Conservation (phyloP, 495 filamentous ascomycete species). For the Friedmanniomyces endolithicus region DNA sequence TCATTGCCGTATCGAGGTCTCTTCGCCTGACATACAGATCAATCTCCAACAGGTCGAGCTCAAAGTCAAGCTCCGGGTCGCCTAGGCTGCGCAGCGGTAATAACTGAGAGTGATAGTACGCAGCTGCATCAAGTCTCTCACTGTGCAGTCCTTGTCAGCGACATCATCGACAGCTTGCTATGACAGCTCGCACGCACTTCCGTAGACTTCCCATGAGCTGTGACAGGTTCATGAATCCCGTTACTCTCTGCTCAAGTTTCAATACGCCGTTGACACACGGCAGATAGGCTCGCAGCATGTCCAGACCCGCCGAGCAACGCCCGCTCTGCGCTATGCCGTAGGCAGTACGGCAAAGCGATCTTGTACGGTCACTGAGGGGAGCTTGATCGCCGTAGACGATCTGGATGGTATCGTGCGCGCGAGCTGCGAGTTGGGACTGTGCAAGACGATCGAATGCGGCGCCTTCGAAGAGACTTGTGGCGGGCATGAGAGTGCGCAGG, state of each 20-base stretch:
- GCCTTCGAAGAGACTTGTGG: slow-evolving; percentile 58
- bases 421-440: slow-evolving; percentile 21
- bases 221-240: slow-evolving; percentile 57
- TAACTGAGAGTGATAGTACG: slow-evolving; percentile 12
- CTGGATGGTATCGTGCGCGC: not conserved
- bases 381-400: not conserved
- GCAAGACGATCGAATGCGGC: slow-evolving; percentile 69
- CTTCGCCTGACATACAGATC: slow-evolving; percentile 55
- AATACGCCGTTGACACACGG: slow-evolving; percentile 56
- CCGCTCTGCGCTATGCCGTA: slow-evolving; percentile 52
- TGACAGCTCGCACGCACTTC: slow-evolving; percentile 31
- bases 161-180: not conserved
- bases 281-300: slow-evolving; percentile 53
- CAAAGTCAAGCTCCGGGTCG: slow-evolving; percentile 59
- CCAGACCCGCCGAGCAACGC: slow-evolving; percentile 57
- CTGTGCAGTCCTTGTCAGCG: slow-evolving; percentile 22
- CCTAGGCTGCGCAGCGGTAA: slow-evolving; percentile 5
- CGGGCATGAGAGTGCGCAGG: slow-evolving; percentile 57
- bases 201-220: slow-evolving; percentile 60
- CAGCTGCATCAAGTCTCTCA: slow-evolving; percentile 21
- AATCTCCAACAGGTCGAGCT: slow-evolving; percentile 57
- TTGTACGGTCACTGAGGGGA: slow-evolving; percentile 48
- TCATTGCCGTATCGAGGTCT: slow-evolving; percentile 51
- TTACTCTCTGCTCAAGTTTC: slow-evolving; percentile 71
- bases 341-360: slow-evolving; percentile 46